Base-by-base conservation (phyloP, 1,139 yeast species). In the Candida smagusa region DNA sequence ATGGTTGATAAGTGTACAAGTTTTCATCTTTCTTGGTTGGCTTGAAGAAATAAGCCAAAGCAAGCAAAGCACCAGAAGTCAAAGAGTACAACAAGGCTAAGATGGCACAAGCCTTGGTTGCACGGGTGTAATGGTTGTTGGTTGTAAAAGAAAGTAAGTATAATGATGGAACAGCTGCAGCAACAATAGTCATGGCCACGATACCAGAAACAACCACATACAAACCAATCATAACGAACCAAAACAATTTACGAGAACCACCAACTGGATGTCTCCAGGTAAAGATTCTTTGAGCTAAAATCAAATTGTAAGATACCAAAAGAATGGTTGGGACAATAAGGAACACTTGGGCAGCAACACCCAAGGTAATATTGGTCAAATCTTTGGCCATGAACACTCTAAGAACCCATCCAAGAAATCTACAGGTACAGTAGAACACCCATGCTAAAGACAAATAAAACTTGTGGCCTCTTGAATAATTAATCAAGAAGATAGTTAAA, bases 211-310 rank as follows among this genome's bases (percentile, higher is more conserved):
- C 73, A 22, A 64, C 45, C 3, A 40, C 45, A 44, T 68, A 68
- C 40, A 63, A 50, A 1, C 41, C 40, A 32, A 58, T 49, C 74
- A 68, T 68, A 36, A 57, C 44, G 36, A 53, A 41, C 62, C 68
- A 66, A 45, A 68, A 68, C 32, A 67, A 48, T 33, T 45, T 51
- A 34, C 72, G 48, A 22, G 68, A 61, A 44, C 74, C 74, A 39
- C 74, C 74, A 3, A 67, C 74, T 9, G 74, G 74, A 50, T 68
- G 74, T 52, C 74, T 58, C 74, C 74, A 68, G 2, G 72, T 67
- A 47, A 68, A 68, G 26, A 68, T 52, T 44, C 74, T 56, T 48
- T 68, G 74, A 9, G 73, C 71, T 41, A 68, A 52, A 26, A 66
- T 59, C 48, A 68, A 65, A 43, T 68, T 66, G 26, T 63, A 56